phyloP scores from a whole-genome alignment of 352 stramenopile species.

The Plasmopara halstedii region DNA sequence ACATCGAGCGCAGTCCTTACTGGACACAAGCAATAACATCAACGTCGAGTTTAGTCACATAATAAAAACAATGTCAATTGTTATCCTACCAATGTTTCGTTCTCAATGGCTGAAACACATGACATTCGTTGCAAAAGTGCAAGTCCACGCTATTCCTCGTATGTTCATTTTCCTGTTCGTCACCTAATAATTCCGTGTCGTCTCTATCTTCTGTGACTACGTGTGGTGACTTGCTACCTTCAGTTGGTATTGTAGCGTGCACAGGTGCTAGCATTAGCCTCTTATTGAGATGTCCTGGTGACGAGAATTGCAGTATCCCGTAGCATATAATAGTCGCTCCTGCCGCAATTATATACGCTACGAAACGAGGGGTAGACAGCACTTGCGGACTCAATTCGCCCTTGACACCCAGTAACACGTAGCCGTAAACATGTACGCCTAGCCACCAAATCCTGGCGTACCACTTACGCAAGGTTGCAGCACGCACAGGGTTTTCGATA shows the following conservation, averaged over 20 bases:
- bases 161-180: conserved; percentile 10
- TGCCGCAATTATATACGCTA: conserved; percentile 28
- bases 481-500: conserved; percentile 17
- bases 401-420: conserved; percentile 40
- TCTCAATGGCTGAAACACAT: conserved; percentile 52
- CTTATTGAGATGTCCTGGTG: conserved; percentile 46
- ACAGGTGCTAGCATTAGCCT: conserved; percentile 13
- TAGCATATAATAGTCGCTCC: conserved; percentile 39
- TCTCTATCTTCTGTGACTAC: conserved; percentile 15
- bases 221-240: conserved; percentile 4
- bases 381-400: conserved; percentile 18
- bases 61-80: not conserved
- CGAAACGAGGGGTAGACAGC: conserved; percentile 35
- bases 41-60: not conserved
- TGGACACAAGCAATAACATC: conserved; percentile 13
- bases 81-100: conserved; percentile 59
- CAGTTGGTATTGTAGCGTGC: conserved; percentile 1
- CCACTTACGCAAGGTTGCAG: conserved; percentile 46
- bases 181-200: conserved; percentile 27
- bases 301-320: conserved; percentile 48
- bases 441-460: conserved; percentile 67
- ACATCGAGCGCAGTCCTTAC: conserved; percentile 66
- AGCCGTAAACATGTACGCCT: conserved; percentile 52
- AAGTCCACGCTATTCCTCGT: conserved; percentile 11
- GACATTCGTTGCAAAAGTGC: conserved; percentile 53